Base-by-base conservation (phyloP, 192 early-diverging fungal species). In the Jimgerdemannia lactiflua region DNA sequence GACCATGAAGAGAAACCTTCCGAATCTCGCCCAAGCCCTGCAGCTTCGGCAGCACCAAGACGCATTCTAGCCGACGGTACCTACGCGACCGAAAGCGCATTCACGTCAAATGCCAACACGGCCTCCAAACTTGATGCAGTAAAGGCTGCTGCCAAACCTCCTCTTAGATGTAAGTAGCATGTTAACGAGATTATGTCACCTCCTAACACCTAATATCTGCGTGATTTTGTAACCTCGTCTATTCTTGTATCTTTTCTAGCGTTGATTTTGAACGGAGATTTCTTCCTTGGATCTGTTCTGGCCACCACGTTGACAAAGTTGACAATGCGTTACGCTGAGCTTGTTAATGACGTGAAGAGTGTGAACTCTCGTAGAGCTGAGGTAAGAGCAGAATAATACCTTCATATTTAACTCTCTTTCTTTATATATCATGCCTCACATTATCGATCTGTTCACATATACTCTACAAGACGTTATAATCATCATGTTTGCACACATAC, bases 21-120 rank as follows among this genome's bases (percentile, higher is more conserved):
- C 6, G 71, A 73, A 63, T 67, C 54, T 65, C 67, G 67, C 43
- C 69, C 70, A 17, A 70, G 64, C n/a, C 66, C 70, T 42, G 59
- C 75, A 7, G 80, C 80, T 20, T 75, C 82, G 39, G 77, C 81
- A n/a, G 84, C 92, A 14, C 78, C 91, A 65, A 88, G 92, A 39
- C 91, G 96, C 65, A 86, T 99, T 19, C 86, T 99, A 44, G 91
- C 98, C 3, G 98, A 99, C 83, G 98, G 98, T 39, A 98, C 97
- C 1, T 99, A 99, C 78, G 98, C 97, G 4, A 96, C 97, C 14
- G 97, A 99, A 81, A 95, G 92, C 79, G 94, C 96, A 19, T 90
- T 96, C 75, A 90, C 92, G 1, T 82, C 86, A 3, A 87, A 90
- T 3, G 82, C 87, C 3, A 81, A 79, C 4, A 80, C 88, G 3